Evolutionary conservation across 345 rosid genomes (phyloP).

Genomic region (Salix udensis): DNA sequence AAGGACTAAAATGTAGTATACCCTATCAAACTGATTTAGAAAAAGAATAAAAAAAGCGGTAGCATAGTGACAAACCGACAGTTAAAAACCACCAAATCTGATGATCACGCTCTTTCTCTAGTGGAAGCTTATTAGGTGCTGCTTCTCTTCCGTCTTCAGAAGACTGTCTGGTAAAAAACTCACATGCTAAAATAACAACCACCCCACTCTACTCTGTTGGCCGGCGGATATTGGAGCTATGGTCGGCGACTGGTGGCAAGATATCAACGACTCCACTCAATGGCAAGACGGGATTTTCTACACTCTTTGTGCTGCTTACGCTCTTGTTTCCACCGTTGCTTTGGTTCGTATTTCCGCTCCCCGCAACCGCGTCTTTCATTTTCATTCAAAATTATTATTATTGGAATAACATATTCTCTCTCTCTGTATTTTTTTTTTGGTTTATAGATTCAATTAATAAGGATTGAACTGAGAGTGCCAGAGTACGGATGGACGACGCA

Average conservation of each 20-base stretch:
- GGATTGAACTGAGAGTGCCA: slow-evolving; percentile 95
- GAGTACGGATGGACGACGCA: slow-evolving; percentile 99
- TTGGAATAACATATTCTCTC: not conserved
- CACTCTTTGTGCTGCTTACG: slow-evolving; percentile 84
- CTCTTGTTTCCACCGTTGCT: slow-evolving; percentile 82
- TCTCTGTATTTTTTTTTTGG: not conserved
- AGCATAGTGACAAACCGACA: too few species aligned
- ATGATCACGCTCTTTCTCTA: not conserved
- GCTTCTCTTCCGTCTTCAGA: not conserved
- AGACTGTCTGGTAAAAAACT: slow-evolving; percentile 17
- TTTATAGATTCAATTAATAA: slow-evolving; percentile 68
- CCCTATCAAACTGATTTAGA: too few species aligned
- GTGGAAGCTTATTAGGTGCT: slow-evolving; percentile 18
- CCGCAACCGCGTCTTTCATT: not conserved
- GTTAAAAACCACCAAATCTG: slow-evolving; percentile 6
- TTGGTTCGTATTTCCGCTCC: slow-evolving; percentile 37
- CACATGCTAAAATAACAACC: not conserved
- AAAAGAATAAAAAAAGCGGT: too few species aligned
- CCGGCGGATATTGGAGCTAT: not conserved
- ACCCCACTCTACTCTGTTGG: too few species aligned
- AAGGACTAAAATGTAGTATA: not conserved
- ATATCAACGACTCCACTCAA: slow-evolving; percentile 69
- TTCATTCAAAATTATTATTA: not conserved
- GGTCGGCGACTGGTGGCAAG: slow-evolving; percentile 70
- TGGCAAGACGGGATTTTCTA: slow-evolving; percentile 97